These are phyloP conservation scores for Rutstroemia sp. DNA, from an alignment of 2,329 filamentous ascomycete genomes.

Conservation along the genomic window DNA sequence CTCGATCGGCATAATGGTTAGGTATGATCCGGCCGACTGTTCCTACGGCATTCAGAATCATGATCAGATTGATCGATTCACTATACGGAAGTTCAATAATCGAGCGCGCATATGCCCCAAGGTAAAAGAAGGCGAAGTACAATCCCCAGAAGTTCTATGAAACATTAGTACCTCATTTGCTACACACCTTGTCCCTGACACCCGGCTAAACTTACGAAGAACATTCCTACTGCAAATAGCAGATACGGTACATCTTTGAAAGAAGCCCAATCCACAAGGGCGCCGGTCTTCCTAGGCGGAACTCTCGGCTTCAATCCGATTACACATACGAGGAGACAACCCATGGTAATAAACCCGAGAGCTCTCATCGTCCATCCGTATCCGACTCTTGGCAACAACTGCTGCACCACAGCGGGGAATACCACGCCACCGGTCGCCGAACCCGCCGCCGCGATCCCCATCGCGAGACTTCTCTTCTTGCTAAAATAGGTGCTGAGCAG, in stretches of 20 bases:
- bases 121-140: slow-evolving; percentile 36
- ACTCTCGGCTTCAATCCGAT: slow-evolving; percentile 35
- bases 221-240: slow-evolving; percentile 38
- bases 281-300: slow-evolving; percentile 34
- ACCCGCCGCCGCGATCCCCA: slow-evolving; percentile 33
- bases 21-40: slow-evolving; percentile 41
- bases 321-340: slow-evolving; percentile 29
- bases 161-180: background rate
- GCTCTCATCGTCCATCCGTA: slow-evolving; percentile 40
- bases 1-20: slow-evolving; percentile 39
- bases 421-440: slow-evolving; percentile 35
- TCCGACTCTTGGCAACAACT: slow-evolving; percentile 34
- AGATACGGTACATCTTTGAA: slow-evolving; percentile 38
- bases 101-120: slow-evolving; percentile 33
- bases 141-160: slow-evolving; percentile 34
- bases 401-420: slow-evolving; percentile 37
- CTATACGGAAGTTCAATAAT: slow-evolving; percentile 32
- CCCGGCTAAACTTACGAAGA: slow-evolving; percentile 23
- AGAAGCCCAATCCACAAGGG: slow-evolving; percentile 37
- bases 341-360: slow-evolving; percentile 39
- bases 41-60: slow-evolving; percentile 47
- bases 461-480: slow-evolving; percentile 31
- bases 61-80: slow-evolving; percentile 41
- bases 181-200: background rate
- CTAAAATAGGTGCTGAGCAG: slow-evolving; percentile 37